Conservation (phyloP, 768 basidiomycete genomes). For the Boletellus ananiceps region DNA sequence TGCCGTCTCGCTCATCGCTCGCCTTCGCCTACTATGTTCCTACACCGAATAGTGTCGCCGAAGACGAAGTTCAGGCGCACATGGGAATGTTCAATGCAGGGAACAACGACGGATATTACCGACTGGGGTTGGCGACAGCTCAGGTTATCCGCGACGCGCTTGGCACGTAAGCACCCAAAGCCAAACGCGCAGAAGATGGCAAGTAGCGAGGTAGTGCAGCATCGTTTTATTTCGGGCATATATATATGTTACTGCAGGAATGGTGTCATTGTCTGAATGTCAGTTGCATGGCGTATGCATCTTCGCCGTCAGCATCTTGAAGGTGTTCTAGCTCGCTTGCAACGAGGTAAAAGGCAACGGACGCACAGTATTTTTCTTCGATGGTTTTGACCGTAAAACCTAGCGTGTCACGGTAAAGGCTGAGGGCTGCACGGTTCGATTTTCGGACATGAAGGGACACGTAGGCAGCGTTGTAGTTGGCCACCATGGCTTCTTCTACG, state of each 20-base stretch:
- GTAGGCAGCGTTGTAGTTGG: slow-evolving; percentile 77
- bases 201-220: slow-evolving; percentile 3
- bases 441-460: slow-evolving; percentile 91
- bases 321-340: slow-evolving; percentile 7
- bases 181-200: neutral
- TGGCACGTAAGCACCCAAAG: neutral
- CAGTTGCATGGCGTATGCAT: slow-evolving; percentile 88
- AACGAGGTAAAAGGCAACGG: neutral
- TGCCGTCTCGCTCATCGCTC: slow-evolving; percentile 52
- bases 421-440: slow-evolving; percentile 90
- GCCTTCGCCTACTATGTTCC: slow-evolving; percentile 54
- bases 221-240: slow-evolving; percentile 8
- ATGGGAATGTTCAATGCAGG: slow-evolving; percentile 80
- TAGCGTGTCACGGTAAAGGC: slow-evolving; percentile 81
- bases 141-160: slow-evolving; percentile 59
- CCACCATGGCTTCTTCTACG: slow-evolving; percentile 86
- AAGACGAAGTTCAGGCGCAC: slow-evolving; percentile 81
- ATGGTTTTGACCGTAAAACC: slow-evolving; percentile 85
- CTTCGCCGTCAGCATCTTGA: slow-evolving; percentile 90
- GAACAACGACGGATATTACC: slow-evolving; percentile 89
- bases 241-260: neutral
- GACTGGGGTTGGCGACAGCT: slow-evolving; percentile 67
- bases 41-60: slow-evolving; percentile 59
- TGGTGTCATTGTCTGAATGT: slow-evolving; percentile 38
- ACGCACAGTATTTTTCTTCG: slow-evolving; percentile 89